Evolutionary conservation across 2,329 filamentous ascomycete species (phyloP).

Genomic region (Fusarium vanettenii): DNA sequence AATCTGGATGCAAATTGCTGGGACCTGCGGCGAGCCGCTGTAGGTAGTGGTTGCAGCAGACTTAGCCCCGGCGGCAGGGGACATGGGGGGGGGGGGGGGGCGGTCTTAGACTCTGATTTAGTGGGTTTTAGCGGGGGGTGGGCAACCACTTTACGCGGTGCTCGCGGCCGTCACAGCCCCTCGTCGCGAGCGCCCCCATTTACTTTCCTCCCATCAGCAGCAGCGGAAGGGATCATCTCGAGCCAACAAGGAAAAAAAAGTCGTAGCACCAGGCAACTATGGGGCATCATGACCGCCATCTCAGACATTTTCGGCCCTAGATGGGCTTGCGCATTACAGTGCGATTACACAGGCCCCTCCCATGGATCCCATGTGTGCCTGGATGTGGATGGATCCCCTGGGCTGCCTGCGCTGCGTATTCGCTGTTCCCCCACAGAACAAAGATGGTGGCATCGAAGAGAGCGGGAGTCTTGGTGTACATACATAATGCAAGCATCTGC

Average conservation of each 20-base stretch:
- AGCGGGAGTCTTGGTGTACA: background rate
- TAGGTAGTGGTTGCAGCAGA: slow-evolving; percentile 32
- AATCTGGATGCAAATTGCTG: slow-evolving; percentile 21
- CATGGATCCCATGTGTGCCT: slow-evolving; percentile 15
- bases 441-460: slow-evolving; percentile 28
- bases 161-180: slow-evolving; percentile 40
- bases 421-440: slow-evolving; percentile 25
- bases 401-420: slow-evolving; percentile 29
- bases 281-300: slow-evolving; percentile 35
- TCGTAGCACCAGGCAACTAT: slow-evolving; percentile 48
- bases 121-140: slow-evolving; percentile 40
- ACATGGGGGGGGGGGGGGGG: slow-evolving; percentile 4
- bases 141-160: slow-evolving; percentile 46
- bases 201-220: slow-evolving; percentile 18
- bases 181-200: slow-evolving; percentile 44
- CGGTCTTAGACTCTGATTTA: slow-evolving; percentile 39
- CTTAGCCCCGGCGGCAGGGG: slow-evolving; percentile 33
- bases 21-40: slow-evolving; percentile 35
- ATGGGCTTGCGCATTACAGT: slow-evolving; percentile 17
- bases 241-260: slow-evolving; percentile 35
- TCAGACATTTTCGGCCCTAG: slow-evolving; percentile 30
- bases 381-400: slow-evolving; percentile 32
- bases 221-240: slow-evolving; percentile 36
- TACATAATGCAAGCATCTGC: slow-evolving; percentile 28
- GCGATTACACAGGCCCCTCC: background rate